phyloP scores from a whole-genome alignment of 1,139 yeast species.

The Yamadazyma dushanensis region DNA sequence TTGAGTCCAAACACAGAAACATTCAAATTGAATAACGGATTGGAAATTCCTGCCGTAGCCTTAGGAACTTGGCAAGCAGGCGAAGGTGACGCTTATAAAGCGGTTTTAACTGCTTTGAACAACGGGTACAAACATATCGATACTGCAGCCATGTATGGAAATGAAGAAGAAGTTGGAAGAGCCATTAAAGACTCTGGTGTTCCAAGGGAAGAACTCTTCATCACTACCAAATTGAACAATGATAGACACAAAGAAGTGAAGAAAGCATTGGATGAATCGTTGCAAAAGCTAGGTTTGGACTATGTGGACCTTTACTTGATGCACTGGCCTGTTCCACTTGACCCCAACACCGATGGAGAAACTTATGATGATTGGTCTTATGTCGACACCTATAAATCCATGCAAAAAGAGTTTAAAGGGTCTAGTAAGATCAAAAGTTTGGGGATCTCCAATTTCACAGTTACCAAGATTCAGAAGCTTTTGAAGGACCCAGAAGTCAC shows the following conservation, averaged over 20 bases:
- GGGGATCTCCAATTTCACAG: conserved; percentile 68
- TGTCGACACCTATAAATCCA: conserved; percentile 66
- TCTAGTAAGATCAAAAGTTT: conserved; percentile 61
- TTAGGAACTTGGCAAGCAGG: conserved; percentile 78
- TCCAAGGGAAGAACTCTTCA: conserved; percentile 69
- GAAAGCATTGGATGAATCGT: conserved; percentile 59
- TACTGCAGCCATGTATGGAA: conserved; percentile 69
- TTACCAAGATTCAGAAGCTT: conserved; percentile 44
- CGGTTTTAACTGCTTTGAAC: conserved; percentile 64
- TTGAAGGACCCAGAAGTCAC: conserved; percentile 46
- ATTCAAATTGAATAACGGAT: conserved; percentile 62
- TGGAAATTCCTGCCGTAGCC: conserved; percentile 66
- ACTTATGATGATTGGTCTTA: conserved; percentile 48
- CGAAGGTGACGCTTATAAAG: conserved; percentile 54
- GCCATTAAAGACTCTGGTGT: conserved; percentile 67
- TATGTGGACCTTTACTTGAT: conserved; percentile 82
- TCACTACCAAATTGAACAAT: conserved; percentile 83
- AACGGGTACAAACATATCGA: conserved; percentile 81
- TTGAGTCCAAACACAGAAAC: conserved; percentile 21
- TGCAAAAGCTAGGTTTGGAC: conserved; percentile 69
- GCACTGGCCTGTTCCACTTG: conserved; percentile 81
- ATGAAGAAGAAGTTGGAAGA: conserved; percentile 68
- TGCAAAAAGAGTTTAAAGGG: conserved; percentile 56
- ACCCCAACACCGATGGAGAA: conserved; percentile 18
- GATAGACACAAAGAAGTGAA: conserved; percentile 58